Conservation (phyloP, 2,329 filamentous ascomycete genomes). For the Aspergillus bombycis region DNA sequence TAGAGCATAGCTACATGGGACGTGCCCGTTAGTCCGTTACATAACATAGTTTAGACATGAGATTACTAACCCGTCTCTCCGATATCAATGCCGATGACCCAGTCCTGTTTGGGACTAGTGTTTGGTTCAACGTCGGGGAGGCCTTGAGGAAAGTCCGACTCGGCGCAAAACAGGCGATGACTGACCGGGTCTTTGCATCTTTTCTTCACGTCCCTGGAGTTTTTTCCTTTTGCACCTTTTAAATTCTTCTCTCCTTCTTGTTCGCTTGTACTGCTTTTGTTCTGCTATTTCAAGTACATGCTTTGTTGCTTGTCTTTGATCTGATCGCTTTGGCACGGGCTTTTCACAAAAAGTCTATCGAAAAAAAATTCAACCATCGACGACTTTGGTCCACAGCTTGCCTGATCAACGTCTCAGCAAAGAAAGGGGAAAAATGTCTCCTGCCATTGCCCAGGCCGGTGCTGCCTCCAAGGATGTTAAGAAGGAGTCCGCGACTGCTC, state of each 20-base stretch:
- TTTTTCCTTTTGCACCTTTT: not conserved
- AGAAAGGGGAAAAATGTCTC: constrained; percentile 56
- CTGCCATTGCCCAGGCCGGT: constrained; percentile 44
- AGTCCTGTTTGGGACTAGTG: constrained; percentile 5
- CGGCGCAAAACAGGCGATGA: constrained; percentile 14
- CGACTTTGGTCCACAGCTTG: not conserved
- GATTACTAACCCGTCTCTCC: constrained; percentile 13
- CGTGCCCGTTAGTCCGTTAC: not conserved
- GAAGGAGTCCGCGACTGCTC: constrained; percentile 86
- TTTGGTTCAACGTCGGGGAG: not conserved
- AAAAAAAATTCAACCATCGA: constrained; percentile 13
- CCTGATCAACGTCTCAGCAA: constrained; percentile 3
- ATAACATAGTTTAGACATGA: not conserved
- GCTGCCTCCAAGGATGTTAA: constrained; percentile 65
- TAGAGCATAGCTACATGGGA: not conserved
- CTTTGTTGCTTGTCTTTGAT: not conserved
- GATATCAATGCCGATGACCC: constrained; percentile 5
- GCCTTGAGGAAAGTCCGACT: constrained; percentile 17
- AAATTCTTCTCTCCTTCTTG: not conserved
- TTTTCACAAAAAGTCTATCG: constrained; percentile 8
- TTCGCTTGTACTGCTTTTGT: constrained; percentile 16
- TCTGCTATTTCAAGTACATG: constrained; percentile 4
- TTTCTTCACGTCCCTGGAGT: constrained; percentile 8
- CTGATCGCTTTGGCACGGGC: not conserved
- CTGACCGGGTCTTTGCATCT: constrained; percentile 10